Evolutionary conservation across 2,329 filamentous ascomycete genomes (phyloP), one percentile per base, ranked within the genome.

Genomic region (Trichoderma polysporum): DNA sequence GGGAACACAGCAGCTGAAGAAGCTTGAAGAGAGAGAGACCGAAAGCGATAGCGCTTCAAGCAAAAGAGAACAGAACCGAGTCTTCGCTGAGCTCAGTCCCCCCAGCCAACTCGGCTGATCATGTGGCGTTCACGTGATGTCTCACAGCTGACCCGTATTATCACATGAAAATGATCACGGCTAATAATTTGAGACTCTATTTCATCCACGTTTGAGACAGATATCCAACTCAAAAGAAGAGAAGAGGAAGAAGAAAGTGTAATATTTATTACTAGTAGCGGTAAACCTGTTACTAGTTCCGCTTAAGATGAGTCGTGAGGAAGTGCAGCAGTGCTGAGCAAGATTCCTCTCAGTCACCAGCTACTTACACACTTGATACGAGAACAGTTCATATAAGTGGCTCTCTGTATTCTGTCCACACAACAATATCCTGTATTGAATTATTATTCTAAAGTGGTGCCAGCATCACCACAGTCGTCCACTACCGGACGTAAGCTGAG

Each of bases 161-260:
- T 63, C 60, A 63, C 60, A 63, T 63, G 60, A n/a, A 54, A 54
- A 61, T 50, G 56, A n/a, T 61, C 41, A 49, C 57, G 27, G 13
- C 39, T 2, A 45, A 7, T 13, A 6, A 29, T 57, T 29, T 3
- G 2, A 33, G 37, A 45, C n/a, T 45, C 12, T 15, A 19, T 12
- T 47, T 47, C n/a, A 25, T 29, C 22, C 57, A 17, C 31, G 19
- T 10, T 35, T 19, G 15, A 50, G 13, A 19, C 39, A n/a, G 3
- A 4, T 19, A 12, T 45, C n/a, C 22, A n/a, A 45, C 19, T 19
- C 39, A 45, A 45, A 19, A 0, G n/a, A n/a, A n/a, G n/a, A n/a
- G n/a, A n/a, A n/a, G n/a, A n/a, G n/a, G n/a, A n/a, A n/a, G n/a
- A n/a, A n/a, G n/a, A n/a, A n/a, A n/a, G n/a, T n/a, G n/a, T n/a